A percentile compares a stretch with the other conserved stretches of the same genome.
These are phyloP conservation scores for Neonectria magnoliae DNA, from an alignment of 2,329 filamentous ascomycete species.

Conservation along the genomic window DNA sequence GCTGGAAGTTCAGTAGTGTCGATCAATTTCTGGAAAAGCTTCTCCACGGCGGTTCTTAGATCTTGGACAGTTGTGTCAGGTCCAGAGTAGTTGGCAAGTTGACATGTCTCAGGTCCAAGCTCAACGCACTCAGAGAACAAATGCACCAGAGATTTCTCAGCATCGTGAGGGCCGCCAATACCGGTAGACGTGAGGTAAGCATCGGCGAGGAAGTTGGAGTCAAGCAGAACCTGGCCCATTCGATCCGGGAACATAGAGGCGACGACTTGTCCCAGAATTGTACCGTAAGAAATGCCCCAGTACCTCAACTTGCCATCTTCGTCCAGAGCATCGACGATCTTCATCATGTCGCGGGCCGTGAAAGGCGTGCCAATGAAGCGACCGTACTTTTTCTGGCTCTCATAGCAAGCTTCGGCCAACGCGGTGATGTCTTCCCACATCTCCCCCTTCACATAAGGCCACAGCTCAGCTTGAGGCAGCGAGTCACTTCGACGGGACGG, in stretches of 20 bases:
- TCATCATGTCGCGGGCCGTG: constrained; percentile 51
- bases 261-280: constrained; percentile 30
- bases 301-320: constrained; percentile 48
- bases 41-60: neutral
- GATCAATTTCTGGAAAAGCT: constrained; percentile 12
- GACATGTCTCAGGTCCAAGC: neutral
- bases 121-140: constrained; percentile 19
- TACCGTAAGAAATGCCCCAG: constrained; percentile 44
- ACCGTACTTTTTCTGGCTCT: constrained; percentile 33
- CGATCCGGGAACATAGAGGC: constrained; percentile 37
- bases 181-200: constrained; percentile 15
- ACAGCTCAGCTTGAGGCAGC: constrained; percentile 17
- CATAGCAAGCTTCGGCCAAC: constrained; percentile 35
- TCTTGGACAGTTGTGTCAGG: constrained; percentile 2
- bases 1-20: neutral
- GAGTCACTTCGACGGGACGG: constrained; percentile 15
- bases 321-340: constrained; percentile 49
- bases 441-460: constrained; percentile 5
- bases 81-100: constrained; percentile 11
- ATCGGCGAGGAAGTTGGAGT: constrained; percentile 25
- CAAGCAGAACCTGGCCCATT: constrained; percentile 31
- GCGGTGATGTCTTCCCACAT: neutral
- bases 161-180: neutral
- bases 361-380: constrained; percentile 46
- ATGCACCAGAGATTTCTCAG: constrained; percentile 8